Conservation (phyloP, 2,329 filamentous ascomycete species). For the Pyricularia grisea region DNA sequence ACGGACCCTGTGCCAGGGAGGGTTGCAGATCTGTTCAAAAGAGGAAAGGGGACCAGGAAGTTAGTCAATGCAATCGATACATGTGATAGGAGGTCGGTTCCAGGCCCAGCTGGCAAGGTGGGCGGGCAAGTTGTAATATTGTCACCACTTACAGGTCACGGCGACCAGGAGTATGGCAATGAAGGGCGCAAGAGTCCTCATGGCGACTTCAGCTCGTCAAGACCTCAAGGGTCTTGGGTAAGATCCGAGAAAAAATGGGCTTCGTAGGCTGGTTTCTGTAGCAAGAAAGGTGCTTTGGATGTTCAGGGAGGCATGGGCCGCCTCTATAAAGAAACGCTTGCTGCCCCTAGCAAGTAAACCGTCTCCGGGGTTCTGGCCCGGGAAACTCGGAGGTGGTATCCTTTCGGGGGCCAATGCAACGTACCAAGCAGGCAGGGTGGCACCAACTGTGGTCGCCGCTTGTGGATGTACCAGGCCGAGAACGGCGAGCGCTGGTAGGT, state of each 20-base stretch:
- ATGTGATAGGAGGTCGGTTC: too few species aligned
- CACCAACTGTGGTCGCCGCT: not conserved
- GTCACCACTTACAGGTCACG: not conserved
- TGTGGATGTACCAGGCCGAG: not conserved
- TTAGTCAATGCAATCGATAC: not conserved
- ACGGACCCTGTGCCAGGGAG: constrained; percentile 13
- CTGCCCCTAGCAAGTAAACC: not conserved
- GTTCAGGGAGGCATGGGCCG: not conserved
- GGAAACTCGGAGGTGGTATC: not conserved
- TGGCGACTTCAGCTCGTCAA: not conserved
- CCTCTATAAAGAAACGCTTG: not conserved
- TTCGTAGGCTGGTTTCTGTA: not conserved
- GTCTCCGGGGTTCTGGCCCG: not conserved
- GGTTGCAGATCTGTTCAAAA: not conserved
- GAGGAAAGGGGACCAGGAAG: not conserved
- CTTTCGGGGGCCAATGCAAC: not conserved
- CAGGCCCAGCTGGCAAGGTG: not conserved
- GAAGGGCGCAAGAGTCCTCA: constrained; percentile 1
- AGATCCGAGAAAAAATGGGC: not conserved
- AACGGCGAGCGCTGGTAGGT: not conserved
- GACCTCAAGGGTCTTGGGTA: not conserved
- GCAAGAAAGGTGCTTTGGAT: not conserved
- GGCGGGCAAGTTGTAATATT: not conserved
- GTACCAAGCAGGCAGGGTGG: not conserved
- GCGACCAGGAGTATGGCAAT: constrained; percentile 1